Percentiles rank a stretch among this genome's conserved stretches.
Evolutionary conservation across 768 basidiomycete species (phyloP).

Genomic region (Leccinum pellstonianum): DNA sequence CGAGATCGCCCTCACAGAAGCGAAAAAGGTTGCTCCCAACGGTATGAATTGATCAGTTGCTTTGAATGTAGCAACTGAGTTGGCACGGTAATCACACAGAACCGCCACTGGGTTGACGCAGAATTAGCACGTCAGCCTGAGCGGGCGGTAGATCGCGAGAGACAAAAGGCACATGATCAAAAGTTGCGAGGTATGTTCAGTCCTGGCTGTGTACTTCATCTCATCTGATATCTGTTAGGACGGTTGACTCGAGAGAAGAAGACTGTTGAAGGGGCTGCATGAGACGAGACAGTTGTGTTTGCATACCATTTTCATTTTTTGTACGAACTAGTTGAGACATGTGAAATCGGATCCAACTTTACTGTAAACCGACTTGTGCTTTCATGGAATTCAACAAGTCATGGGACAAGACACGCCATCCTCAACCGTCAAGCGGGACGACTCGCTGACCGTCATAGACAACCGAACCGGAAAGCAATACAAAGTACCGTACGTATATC

Average conservation of each 20-base stretch:
- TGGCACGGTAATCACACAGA: conserved; percentile 39
- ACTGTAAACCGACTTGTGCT: neutral
- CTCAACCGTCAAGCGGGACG: conserved; percentile 18
- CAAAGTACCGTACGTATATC: conserved; percentile 64
- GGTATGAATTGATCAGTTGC: conserved; percentile 38
- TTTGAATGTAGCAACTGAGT: neutral
- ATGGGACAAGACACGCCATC: conserved; percentile 30
- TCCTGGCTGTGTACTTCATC: neutral
- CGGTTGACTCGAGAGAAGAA: conserved; percentile 36
- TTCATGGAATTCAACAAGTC: neutral
- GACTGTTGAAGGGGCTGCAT: conserved; percentile 6
- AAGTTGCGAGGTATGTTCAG: conserved; percentile 61
- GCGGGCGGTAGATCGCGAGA: conserved; percentile 61
- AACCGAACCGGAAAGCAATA: conserved; percentile 83
- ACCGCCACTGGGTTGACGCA: conserved; percentile 51
- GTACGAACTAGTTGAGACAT: neutral
- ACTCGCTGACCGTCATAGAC: conserved; percentile 66
- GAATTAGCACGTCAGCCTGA: conserved; percentile 55
- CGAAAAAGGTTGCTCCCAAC: conserved; percentile 60
- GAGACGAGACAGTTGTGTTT: neutral
- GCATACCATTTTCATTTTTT: neutral
- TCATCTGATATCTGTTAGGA: conserved; percentile 20
- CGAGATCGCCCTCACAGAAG: conserved; percentile 58
- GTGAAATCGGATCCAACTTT: neutral
- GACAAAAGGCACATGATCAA: conserved; percentile 60